Percentiles rank a stretch among this genome's conserved stretches.
These are phyloP conservation scores for Cyberlindnera petersonii DNA, from an alignment of 805 yeast species.

Conservation along the genomic window DNA sequence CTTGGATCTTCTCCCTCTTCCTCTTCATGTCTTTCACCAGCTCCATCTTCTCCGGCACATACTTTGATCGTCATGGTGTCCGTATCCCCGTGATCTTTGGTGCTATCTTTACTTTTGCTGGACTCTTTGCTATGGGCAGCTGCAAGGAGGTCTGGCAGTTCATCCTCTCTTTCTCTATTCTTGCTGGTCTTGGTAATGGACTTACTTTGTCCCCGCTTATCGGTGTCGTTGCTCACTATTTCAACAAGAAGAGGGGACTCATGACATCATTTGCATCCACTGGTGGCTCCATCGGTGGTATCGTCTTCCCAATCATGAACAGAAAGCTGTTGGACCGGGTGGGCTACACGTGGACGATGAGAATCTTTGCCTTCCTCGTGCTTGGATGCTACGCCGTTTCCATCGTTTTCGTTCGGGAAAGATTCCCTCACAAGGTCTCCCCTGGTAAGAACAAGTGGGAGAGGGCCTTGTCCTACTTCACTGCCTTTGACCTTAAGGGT, in stretches of 20 bases:
- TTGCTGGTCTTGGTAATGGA: conserved; percentile 56
- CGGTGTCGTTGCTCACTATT: conserved; percentile 64
- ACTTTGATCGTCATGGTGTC: conserved; percentile 53
- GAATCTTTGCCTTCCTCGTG: conserved; percentile 45
- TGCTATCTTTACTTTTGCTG: conserved; percentile 39
- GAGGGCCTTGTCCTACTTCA: conserved; percentile 25
- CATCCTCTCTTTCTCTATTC: conserved; percentile 50
- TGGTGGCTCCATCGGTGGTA: conserved; percentile 55
- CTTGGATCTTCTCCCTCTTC: conserved; percentile 65
- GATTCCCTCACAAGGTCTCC: conserved; percentile 32
- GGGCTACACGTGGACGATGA: conserved; percentile 56
- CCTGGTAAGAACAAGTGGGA: conserved; percentile 26
- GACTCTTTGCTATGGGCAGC: conserved; percentile 50
- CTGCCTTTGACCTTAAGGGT: conserved; percentile 33
- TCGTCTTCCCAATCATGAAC: conserved; percentile 49
- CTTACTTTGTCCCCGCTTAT: conserved; percentile 53
- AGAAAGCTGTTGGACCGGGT: conserved; percentile 40
- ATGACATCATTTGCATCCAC: conserved; percentile 46
- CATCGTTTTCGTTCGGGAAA: conserved; percentile 36
- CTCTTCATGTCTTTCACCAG: conserved; percentile 45
- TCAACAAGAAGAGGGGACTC: conserved; percentile 50
- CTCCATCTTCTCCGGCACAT: conserved; percentile 51
- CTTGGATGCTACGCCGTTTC: conserved; percentile 34
- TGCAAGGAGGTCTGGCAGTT: conserved; percentile 55
- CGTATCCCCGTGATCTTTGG: conserved; percentile 40